Evolutionary conservation across 352 stramenopile genomes (phyloP), one percentile per base, ranked within the genome.

Genomic region (Phytopythium mirpurense): DNA sequence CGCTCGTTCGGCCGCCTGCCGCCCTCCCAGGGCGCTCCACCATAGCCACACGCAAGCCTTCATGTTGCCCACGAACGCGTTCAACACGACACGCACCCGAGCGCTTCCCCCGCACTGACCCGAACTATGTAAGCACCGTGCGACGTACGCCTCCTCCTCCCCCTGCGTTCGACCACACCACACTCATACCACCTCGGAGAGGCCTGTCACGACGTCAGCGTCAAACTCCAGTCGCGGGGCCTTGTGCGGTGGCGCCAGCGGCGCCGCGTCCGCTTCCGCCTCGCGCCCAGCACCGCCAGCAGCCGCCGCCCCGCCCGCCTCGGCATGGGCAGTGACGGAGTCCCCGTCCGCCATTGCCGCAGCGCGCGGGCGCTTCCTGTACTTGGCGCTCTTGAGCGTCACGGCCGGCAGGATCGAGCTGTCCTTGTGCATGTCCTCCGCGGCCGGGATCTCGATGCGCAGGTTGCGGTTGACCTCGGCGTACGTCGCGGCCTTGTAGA

Each of bases 381-480:
- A 67, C 68, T 86, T 89, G 35, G 53, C 57, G 12, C 65, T 68
- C 41, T 79, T 78, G 40, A 72, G 31, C 16, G 67, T 72, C 5
- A 72, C 44, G 1, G 76, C 78, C 27, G 81, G 78, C 19, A 79
- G 62, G 31, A 92, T 67, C 10, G 76, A 75, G 35, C 70, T 50
- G 57, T 92, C 81, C 59, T 92, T 92, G 50, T 70, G 67, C 31
- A 92, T 55, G 27, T 92, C 81, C 41, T 78, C 77, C 2, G 74
- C 81, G 0, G 73, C 67, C 18, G 81, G 81, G 40, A 92, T 92
- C 60, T 92, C 81, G 34, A 92, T 87, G 43, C 81, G 76, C 50
- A 88, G 52, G 52, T 71, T 86, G 34, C 73, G 72, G 51, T 83
- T 70, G 40, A 75, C 65, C 40, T 80, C 76, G 18, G 68, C 77